Percentiles rank a stretch among this genome's conserved stretches.
These are phyloP conservation scores for Fusarium mangiferae DNA, from an alignment of 2,329 filamentous ascomycete species.

Conservation along the genomic window DNA sequence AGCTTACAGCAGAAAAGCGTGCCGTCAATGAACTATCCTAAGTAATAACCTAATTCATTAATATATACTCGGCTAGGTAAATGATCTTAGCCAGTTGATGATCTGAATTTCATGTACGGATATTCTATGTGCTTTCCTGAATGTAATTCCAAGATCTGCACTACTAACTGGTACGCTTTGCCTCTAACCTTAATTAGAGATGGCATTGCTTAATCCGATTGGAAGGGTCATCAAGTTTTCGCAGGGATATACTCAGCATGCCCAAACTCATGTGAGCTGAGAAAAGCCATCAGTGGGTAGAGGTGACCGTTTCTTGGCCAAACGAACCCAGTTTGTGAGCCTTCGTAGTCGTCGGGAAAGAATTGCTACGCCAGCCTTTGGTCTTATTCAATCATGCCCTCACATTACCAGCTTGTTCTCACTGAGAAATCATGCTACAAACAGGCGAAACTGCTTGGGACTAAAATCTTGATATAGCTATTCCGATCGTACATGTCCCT, in stretches of 20 bases:
- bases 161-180: background rate
- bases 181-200: background rate
- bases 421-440: slow-evolving; percentile 34
- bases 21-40: slow-evolving; percentile 23
- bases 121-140: background rate
- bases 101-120: background rate
- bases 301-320: background rate
- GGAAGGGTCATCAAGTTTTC: background rate
- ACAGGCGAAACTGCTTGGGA: background rate
- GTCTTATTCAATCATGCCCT: slow-evolving; percentile 20
- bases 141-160: background rate
- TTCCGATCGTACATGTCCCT: slow-evolving; percentile 33
- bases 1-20: slow-evolving; percentile 16
- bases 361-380: background rate
- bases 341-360: background rate
- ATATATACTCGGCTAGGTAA: slow-evolving; percentile 16
- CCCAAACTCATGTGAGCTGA: background rate
- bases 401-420: background rate
- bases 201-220: background rate
- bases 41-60: slow-evolving; percentile 41
- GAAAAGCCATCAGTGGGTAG: background rate
- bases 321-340: background rate
- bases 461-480: slow-evolving; percentile 4
- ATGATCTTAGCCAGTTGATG: background rate
- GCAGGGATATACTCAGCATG: background rate